Percentiles rank a stretch among this genome's conserved stretches.
Conservation (phyloP, 2,329 filamentous ascomycete species). For the Talaromyces sp. region DNA sequence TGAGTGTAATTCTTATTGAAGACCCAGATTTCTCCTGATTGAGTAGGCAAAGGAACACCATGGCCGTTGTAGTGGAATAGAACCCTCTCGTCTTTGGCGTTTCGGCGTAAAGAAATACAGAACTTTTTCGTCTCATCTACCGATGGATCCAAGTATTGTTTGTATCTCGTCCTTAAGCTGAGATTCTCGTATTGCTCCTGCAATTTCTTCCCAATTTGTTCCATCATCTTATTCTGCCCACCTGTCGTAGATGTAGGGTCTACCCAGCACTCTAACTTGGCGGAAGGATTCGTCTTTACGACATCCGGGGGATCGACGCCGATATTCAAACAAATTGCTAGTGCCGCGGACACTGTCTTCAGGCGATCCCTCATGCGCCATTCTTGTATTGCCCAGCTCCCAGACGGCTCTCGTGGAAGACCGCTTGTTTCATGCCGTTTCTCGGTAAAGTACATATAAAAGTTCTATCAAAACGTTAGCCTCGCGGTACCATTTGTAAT, state of each 20-base stretch:
- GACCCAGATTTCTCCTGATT: conserved; percentile 97
- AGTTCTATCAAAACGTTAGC: conserved; percentile 59
- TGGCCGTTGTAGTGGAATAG: conserved; percentile 99
- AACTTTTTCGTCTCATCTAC: conserved; percentile 98
- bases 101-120: conserved; percentile 81
- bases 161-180: conserved; percentile 93
- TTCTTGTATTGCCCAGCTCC: conserved; percentile 67
- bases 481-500: neutral
- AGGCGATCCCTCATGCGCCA: conserved; percentile 96
- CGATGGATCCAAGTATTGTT: conserved; percentile 92
- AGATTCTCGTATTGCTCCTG: conserved; percentile 95
- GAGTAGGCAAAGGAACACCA: conserved; percentile 90
- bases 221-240: conserved; percentile 74
- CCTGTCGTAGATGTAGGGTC: conserved; percentile 80
- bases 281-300: conserved; percentile 88
- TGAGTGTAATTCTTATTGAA: conserved; percentile 99
- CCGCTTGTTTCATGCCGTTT: conserved; percentile 95
- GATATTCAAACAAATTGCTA: conserved; percentile 94
- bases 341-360: conserved; percentile 92
- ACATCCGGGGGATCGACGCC: conserved; percentile 97
- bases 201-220: conserved; percentile 93
- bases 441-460: conserved; percentile 99
- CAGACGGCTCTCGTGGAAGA: conserved; percentile 64
- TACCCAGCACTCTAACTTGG: conserved; percentile 94
- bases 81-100: conserved; percentile 92